Base-by-base conservation (phyloP, 805 yeast species). In the Torulaspora microellipsoides region DNA sequence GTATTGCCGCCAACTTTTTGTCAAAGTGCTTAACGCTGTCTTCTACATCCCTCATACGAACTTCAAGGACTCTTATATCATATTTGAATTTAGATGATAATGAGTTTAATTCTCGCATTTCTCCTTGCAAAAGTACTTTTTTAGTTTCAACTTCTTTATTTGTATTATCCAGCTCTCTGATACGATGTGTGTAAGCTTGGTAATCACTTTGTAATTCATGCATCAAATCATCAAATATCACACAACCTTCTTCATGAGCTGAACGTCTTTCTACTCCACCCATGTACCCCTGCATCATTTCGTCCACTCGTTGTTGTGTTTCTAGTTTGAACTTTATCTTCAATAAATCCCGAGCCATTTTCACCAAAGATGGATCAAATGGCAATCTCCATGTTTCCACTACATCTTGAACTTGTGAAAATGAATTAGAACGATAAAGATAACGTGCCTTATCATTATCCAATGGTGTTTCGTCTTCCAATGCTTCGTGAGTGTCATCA, bases 21-120 rank as follows among this genome's bases (percentile, higher is more conserved):
- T 64, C 65, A 60, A 78, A 77, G 30, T 70, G 59, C 36, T 70
- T 66, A 43, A 78, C 71, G 35, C 80, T 72, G 23, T 80, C 81
- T 52, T 81, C 85, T 7, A 83, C 81, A 53, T 85, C 93, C 34
- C 77, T 72, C 36, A 85, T 73, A 51, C 83, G 80, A 15, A 76
- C 73, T 27, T 73, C 73, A 27, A 85, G 60, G 33, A 81, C 66
- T 15, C 84, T 64, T 35, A 80, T 66, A 56, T 85, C 91, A 59
- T 85, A 85, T 52, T 78, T 77, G 39, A 85, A 59, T 48, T 81
- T 69, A 2, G 85, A 80, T 28, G 77, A 74, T 39, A 78, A 64
- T 8, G 81, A 74, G 39, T 75, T 76, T 13, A 80, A 65, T 46
- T 80, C 83, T 20, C 64, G 59, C 40, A 73, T 57, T 46, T 73